Evolutionary conservation across 352 stramenopile genomes (phyloP).

Genomic region (Pythium periplocum): DNA sequence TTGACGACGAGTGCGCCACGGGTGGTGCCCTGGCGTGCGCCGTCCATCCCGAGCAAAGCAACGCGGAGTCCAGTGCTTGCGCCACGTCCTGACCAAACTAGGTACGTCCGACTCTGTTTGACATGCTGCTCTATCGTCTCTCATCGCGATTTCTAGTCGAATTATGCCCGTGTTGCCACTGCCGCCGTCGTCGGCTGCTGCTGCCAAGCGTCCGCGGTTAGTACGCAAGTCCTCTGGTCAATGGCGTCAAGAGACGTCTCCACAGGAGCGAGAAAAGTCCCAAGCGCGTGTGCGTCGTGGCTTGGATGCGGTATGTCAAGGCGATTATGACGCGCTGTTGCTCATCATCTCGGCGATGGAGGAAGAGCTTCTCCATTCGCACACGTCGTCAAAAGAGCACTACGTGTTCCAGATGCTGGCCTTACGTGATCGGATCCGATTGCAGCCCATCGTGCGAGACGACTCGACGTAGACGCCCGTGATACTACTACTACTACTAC

Average conservation of each 20-base stretch:
- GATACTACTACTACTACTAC: no score
- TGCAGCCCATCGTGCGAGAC: conserved; percentile 37
- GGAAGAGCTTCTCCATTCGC: conserved; percentile 75
- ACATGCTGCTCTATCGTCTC: no score
- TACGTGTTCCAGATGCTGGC: conserved; percentile 57
- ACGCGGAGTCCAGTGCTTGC: no score
- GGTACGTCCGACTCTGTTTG: no score
- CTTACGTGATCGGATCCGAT: conserved; percentile 44
- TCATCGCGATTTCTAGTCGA: no score
- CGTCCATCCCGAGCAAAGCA: no score
- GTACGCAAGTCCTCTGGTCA: conserved; percentile 17
- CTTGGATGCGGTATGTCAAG: conserved; percentile 44
- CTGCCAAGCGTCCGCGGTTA: no score
- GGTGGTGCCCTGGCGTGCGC: no score
- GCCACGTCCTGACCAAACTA: no score
- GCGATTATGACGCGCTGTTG: conserved; percentile 64
- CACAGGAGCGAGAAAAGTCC: conserved; percentile 50
- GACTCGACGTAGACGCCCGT: neutral
- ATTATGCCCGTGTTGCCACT: no score
- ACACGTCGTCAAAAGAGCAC: conserved; percentile 57
- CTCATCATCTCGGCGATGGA: conserved; percentile 62
- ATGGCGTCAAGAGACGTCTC: conserved; percentile 58
- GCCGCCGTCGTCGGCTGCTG: no score
- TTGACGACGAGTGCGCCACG: no score
- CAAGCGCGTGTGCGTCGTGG: conserved; percentile 58